A percentile compares a stretch with the other conserved stretches of the same genome.
phyloP scores from a whole-genome alignment of 2,329 filamentous ascomycete genomes.

The Periglandula ipomoeae region DNA sequence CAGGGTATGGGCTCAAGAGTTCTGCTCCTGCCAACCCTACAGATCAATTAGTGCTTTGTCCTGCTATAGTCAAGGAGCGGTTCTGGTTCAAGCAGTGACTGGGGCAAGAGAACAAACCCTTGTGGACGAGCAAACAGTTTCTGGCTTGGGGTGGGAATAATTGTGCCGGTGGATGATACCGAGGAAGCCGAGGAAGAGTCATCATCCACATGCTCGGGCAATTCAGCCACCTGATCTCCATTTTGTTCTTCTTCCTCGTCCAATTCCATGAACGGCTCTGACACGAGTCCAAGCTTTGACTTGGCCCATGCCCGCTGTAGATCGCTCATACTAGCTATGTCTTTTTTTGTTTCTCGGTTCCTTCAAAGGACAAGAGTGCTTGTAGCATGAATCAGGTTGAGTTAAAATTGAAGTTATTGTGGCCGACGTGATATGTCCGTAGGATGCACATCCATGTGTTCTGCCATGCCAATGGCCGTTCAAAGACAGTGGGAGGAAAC shows the following conservation, averaged over 20 bases:
- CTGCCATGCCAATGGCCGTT: neutral
- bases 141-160: constrained; percentile 68
- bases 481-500: neutral
- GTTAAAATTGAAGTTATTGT: neutral
- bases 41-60: constrained; percentile 9
- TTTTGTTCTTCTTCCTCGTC: constrained; percentile 36
- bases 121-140: constrained; percentile 64
- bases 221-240: constrained; percentile 33
- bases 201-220: constrained; percentile 40
- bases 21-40: constrained; percentile 40
- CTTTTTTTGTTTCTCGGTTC: neutral
- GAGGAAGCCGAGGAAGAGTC: constrained; percentile 70
- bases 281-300: constrained; percentile 55
- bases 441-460: constrained; percentile 1
- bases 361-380: neutral
- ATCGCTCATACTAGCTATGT: constrained; percentile 58
- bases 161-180: constrained; percentile 87
- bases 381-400: neutral
- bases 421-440: neutral
- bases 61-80: constrained; percentile 9
- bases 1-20: constrained; percentile 63
- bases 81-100: constrained; percentile 5
- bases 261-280: constrained; percentile 40
- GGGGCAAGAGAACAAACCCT: constrained; percentile 39
- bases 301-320: constrained; percentile 72